These are phyloP conservation scores for Pseudogymnoascus sp. DNA, from an alignment of 2,329 filamentous ascomycete genomes.

Conservation along the genomic window DNA sequence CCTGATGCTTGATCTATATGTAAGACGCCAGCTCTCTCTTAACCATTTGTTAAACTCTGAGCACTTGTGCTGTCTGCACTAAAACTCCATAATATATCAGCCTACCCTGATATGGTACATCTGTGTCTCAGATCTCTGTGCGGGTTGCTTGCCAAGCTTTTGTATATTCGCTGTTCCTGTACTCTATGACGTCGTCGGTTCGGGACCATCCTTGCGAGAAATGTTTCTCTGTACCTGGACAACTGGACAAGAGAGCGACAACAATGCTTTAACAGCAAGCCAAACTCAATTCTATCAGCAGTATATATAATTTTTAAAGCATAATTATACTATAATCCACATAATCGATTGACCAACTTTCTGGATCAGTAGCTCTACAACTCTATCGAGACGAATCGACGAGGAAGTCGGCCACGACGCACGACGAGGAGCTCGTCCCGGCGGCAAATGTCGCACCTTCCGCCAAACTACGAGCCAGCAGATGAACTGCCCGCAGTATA, in stretches of 20 bases:
- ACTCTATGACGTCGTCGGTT: background rate
- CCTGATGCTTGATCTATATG: background rate
- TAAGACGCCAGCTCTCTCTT: too few relatives aligned
- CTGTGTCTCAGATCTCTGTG: background rate
- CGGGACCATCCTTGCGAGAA: background rate
- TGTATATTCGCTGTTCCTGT: background rate
- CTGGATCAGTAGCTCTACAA: background rate
- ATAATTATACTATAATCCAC: background rate
- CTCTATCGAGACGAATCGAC: background rate
- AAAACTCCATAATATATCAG: background rate
- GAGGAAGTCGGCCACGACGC: background rate
- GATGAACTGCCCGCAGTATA: constrained; percentile 1
- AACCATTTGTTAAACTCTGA: background rate
- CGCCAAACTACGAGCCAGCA: constrained; percentile 1
- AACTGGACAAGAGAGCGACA: background rate
- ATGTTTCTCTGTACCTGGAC: background rate
- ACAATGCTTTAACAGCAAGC: background rate
- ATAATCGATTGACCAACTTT: background rate
- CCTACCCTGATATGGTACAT: background rate
- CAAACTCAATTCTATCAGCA: background rate
- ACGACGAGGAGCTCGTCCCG: background rate
- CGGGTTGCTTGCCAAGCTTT: background rate
- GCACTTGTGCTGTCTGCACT: background rate
- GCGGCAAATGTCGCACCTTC: background rate
- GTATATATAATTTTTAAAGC: background rate